These are phyloP conservation scores for Hypoxylon sp. DNA, from an alignment of 2,329 filamentous ascomycete species.

Conservation along the genomic window DNA sequence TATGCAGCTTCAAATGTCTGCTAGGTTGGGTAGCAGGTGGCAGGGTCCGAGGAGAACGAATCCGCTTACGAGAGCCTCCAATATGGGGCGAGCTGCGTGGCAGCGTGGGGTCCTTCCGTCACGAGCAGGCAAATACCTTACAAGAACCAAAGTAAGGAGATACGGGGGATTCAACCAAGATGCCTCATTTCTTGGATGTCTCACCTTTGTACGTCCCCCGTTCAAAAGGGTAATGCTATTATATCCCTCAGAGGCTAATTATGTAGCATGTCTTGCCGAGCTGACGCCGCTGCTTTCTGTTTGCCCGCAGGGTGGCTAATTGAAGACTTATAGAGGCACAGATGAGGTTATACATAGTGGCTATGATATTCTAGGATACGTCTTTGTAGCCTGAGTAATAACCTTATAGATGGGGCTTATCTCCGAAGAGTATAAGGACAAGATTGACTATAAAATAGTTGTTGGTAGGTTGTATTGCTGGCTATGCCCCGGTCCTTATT, in stretches of 20 bases:
- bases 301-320: slow-evolving; percentile 12
- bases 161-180: slow-evolving; percentile 37
- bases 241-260: slow-evolving; percentile 41
- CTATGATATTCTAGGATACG: background rate
- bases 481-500: slow-evolving; percentile 18
- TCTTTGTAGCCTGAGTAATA: slow-evolving; percentile 7
- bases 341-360: background rate
- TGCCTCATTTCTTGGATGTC: slow-evolving; percentile 35
- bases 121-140: slow-evolving; percentile 34
- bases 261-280: slow-evolving; percentile 37
- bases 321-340: slow-evolving; percentile 5
- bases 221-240: slow-evolving; percentile 40
- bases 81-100: slow-evolving; percentile 42
- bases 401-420: slow-evolving; percentile 14
- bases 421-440: slow-evolving; percentile 14
- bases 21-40: slow-evolving; percentile 32
- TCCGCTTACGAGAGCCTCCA: slow-evolving; percentile 42
- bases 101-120: slow-evolving; percentile 43
- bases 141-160: slow-evolving; percentile 29
- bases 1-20: slow-evolving; percentile 37
- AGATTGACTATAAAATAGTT: slow-evolving; percentile 24
- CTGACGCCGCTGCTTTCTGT: slow-evolving; percentile 28
- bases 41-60: slow-evolving; percentile 37
- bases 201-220: slow-evolving; percentile 35
- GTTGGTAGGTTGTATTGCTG: slow-evolving; percentile 10